Evolutionary conservation across 1,284 basidiomycete genomes (phyloP).

Genomic region (Exsudoporus floridanus): DNA sequence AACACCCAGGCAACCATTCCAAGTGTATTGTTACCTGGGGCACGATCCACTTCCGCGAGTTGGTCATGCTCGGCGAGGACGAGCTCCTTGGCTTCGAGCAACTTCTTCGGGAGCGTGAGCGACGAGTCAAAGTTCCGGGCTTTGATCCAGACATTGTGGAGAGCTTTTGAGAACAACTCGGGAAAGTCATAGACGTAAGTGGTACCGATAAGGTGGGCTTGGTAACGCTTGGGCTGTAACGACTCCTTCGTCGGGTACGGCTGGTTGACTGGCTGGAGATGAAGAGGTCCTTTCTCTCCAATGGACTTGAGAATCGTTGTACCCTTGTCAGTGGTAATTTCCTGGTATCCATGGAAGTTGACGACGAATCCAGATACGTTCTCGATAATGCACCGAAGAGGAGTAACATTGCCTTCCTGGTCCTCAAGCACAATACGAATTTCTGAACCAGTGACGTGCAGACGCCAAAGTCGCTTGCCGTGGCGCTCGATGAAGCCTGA

Average conservation of each 20-base stretch:
- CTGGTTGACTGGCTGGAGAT: slow-evolving; percentile 89
- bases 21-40: slow-evolving; percentile 91
- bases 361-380: slow-evolving; percentile 99
- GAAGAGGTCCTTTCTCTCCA: slow-evolving; percentile 90
- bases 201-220: slow-evolving; percentile 98
- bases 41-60: slow-evolving; percentile 85
- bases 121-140: slow-evolving; percentile 66
- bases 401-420: slow-evolving; percentile 87
- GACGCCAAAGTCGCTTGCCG: slow-evolving; percentile 95
- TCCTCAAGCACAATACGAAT: slow-evolving; percentile 95
- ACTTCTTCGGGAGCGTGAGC: slow-evolving; percentile 72
- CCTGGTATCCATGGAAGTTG: slow-evolving; percentile 98
- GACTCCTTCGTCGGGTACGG: slow-evolving; percentile 97
- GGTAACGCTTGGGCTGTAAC: slow-evolving; percentile 98
- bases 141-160: slow-evolving; percentile 90
- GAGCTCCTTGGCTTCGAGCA: slow-evolving; percentile 85
- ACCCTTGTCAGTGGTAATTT: slow-evolving; percentile 95
- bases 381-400: slow-evolving; percentile 96
- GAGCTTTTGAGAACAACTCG: slow-evolving; percentile 94
- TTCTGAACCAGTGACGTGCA: slow-evolving; percentile 97
- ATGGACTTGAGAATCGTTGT: slow-evolving; percentile 94
- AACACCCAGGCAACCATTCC: slow-evolving; percentile 99
- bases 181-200: slow-evolving; percentile 99
- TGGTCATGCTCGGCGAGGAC: slow-evolving; percentile 93
- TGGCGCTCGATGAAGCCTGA: slow-evolving; percentile 98